phyloP scores from a whole-genome alignment of 169 alveolate species.

The Pseudocohnilembus persalinus region DNA sequence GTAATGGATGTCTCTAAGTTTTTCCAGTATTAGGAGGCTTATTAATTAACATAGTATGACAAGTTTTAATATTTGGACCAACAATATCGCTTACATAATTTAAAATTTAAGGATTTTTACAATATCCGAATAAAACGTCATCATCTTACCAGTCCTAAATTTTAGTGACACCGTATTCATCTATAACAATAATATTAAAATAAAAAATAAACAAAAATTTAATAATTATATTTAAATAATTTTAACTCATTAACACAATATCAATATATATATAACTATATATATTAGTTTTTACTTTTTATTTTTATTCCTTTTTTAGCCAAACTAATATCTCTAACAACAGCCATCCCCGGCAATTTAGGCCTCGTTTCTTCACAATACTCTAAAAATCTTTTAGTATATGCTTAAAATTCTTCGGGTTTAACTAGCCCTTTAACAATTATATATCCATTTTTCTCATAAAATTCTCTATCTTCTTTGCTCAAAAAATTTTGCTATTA shows the following conservation, averaged over 20 bases:
- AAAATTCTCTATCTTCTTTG: not conserved
- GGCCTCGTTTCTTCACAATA: conserved; percentile 30
- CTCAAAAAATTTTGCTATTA: not conserved
- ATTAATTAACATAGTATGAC: conserved; percentile 49
- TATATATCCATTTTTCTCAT: conserved; percentile 24
- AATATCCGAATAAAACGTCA: conserved; percentile 28
- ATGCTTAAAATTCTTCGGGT: not conserved
- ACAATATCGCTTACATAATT: conserved; percentile 21
- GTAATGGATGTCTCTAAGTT: conserved; percentile 48
- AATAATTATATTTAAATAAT: no score
- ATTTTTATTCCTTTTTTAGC: conserved; percentile 12
- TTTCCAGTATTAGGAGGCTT: conserved; percentile 45
- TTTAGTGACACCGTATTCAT: conserved; percentile 28
- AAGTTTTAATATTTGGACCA: conserved; percentile 42
- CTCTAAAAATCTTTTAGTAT: conserved; percentile 15
- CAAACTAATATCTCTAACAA: conserved; percentile 24
- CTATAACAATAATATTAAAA: not conserved
- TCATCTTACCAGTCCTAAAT: conserved; percentile 50
- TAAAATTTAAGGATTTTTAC: conserved; percentile 24
- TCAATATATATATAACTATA: no score
- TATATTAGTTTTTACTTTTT: not conserved
- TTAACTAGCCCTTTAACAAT: conserved; percentile 17
- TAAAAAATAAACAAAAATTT: not conserved
- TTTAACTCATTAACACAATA: not conserved
- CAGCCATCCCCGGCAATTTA: conserved; percentile 5